Base-by-base conservation (phyloP, 345 rosid genomes). In the Hevea brasiliensis region DNA sequence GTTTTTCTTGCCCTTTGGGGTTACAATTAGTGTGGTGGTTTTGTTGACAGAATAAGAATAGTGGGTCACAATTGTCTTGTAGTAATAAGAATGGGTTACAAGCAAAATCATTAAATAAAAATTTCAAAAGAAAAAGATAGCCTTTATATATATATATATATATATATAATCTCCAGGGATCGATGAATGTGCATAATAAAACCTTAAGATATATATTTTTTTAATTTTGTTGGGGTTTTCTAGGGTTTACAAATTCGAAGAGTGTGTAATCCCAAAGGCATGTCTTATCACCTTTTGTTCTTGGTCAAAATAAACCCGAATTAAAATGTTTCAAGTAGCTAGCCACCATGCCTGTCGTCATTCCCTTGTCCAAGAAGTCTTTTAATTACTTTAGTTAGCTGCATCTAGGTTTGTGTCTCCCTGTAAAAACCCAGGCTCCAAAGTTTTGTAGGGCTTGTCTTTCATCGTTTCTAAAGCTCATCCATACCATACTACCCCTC, bases 241-340 rank as follows among this genome's bases (percentile, higher is more conserved):
- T 20, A 32, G 73, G 74, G 71, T 45, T 74, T 67, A 74, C 55
- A 15, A 70, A 77, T 61, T 27, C 50, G 29, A 66, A 67, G 42
- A 73, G 80, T 74, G 84, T 78, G 76, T 72, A 76, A 83, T 78
- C 84, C 90, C 85, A 74, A 81, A 83, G 84, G 90, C 85, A 85
- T 85, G 87, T 87, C 85, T 78, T 70, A 79, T 83, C 65, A 32
- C n/a, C 74, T 48, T 70, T 73, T 65, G 73, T 44, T 72, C 58
- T 83, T 68, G 85, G 72, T 82, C 70, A 64, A 76, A 80, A 61
- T 71, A 74, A 82, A 81, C 50, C 61, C 68, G 48, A n/a, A 67
- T 66, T 42, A 62, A 66, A 65, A 60, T 47, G 61, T 73, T 26
- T 66, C 10, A 50, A 37, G n/a, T n/a, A n/a, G n/a, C n/a, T 56